Base-by-base conservation (phyloP, 495 filamentous ascomycete genomes). In the Entonaema liquescens region DNA sequence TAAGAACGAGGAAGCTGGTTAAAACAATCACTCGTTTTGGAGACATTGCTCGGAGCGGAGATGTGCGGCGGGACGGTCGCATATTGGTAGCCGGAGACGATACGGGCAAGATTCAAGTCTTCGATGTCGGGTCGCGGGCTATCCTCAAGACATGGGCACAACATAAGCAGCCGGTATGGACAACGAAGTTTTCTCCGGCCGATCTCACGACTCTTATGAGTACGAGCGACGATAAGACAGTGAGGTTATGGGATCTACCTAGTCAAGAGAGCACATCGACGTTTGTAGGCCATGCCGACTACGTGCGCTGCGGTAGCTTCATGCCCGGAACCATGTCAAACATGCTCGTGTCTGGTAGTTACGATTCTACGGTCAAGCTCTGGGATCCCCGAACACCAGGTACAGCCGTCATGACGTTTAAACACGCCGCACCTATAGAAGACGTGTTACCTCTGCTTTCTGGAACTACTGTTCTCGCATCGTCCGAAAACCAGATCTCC, bases 101-200 rank as follows among this genome's bases (percentile, higher is more conserved):
- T 70, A 90, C 88, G 33, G 95, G 96, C 19, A 85, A 89, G 47
- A 92, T 99, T 50, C 96, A 98, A 77, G 93, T 97, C 13, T 99
- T 98, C 76, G 96, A 99, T 73, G 87, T 95, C 59, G 80, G 77
- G 5, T 93, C 92, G 42, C 88, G 95, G 62, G 93, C 94, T 1
- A 97, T 98, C 63, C 80, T 99, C 75, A 95, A 95, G 84, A 97
- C 95, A 53, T 99, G 95, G 96, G 89, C 89, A 68, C 89, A 95
- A 49, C 95, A 99, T 80, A 94, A 95, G 80, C 94, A 97, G 83
- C 92, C 96, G 42, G 94, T 97, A 36, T 97, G 95, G 91, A 88
- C 90, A 23, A 92, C 92, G 47, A 91, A 92, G 72, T 98, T 95
- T 84, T 93, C 90, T 19, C 94, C 94, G 7, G 89, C 88, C 55